These are phyloP conservation scores for Tuber umbilicatum DNA, from an alignment of 495 filamentous ascomycete genomes.

Conservation along the genomic window DNA sequence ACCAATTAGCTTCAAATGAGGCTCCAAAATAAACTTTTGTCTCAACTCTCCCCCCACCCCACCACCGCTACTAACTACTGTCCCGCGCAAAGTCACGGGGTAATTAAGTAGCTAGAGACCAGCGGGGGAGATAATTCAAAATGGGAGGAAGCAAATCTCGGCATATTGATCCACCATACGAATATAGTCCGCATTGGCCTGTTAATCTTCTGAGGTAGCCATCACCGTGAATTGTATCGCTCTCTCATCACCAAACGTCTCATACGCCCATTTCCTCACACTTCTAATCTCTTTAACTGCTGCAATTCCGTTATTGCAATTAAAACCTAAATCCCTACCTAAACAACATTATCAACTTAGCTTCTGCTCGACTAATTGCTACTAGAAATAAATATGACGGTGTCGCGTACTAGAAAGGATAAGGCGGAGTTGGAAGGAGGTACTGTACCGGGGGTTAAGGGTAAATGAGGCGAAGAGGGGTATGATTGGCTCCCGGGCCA, in stretches of 20 bases:
- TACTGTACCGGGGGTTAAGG: too few relatives aligned
- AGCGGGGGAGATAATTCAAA: not conserved
- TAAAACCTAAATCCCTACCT: conserved; percentile 58
- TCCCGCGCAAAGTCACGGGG: not conserved
- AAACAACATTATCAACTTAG: not conserved
- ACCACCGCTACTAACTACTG: conserved; percentile 45
- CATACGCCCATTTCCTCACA: conserved; percentile 99
- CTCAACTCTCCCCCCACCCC: conserved; percentile 46
- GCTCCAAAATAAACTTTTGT: not conserved
- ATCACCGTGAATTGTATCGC: conserved; percentile 99
- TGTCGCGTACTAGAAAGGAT: not conserved
- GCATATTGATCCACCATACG: conserved; percentile 99
- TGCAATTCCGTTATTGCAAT: conserved; percentile 99
- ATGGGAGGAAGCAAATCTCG: conserved; percentile 53
- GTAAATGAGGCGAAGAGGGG: too few relatives aligned
- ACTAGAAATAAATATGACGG: not conserved
- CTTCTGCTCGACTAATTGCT: not conserved
- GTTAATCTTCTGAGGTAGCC: conserved; percentile 96
- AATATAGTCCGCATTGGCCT: conserved; percentile 97
- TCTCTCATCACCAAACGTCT: conserved; percentile 94
- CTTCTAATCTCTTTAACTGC: conserved; percentile 98
- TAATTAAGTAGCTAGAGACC: not conserved
- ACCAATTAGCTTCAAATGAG: not conserved
- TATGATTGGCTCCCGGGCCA: too few relatives aligned
- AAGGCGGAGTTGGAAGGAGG: too few relatives aligned